phyloP scores from a whole-genome alignment of 2,329 filamentous ascomycete species.

The Hortaea sp. region DNA sequence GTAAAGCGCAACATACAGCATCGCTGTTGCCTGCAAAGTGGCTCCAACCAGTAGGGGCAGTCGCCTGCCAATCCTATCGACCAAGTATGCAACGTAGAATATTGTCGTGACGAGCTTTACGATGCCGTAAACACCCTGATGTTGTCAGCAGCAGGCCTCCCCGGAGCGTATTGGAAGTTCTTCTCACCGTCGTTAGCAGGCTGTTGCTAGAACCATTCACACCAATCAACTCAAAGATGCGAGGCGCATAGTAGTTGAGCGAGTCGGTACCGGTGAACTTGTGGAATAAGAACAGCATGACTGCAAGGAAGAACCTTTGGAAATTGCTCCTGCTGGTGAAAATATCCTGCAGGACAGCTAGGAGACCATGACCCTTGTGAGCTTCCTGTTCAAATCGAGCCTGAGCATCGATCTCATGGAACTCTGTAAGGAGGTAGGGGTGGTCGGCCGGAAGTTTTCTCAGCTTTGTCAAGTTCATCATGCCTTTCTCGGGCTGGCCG shows the following conservation, averaged over 20 bases:
- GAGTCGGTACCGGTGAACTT: conserved; percentile 11
- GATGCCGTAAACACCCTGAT: conserved; percentile 10
- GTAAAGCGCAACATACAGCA: conserved; percentile 12
- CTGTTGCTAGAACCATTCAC: conserved; percentile 1
- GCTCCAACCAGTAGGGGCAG: conserved; percentile 11
- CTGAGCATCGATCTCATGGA: conserved; percentile 15
- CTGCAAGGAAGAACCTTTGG: conserved; percentile 10
- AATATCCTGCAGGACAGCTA: conserved; percentile 8
- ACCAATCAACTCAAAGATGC: conserved; percentile 11
- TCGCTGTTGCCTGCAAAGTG: conserved; percentile 9
- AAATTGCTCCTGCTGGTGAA: conserved; percentile 7
- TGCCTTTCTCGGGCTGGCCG: conserved; percentile 3
- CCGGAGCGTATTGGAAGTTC: no score
- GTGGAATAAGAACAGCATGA: conserved; percentile 12
- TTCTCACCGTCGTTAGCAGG: neutral
- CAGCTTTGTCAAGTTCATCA: conserved; percentile 9
- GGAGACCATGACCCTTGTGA: conserved; percentile 8
- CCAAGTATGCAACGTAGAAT: conserved; percentile 11
- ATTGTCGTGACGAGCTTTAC: conserved; percentile 12
- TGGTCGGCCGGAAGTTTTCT: conserved; percentile 14
- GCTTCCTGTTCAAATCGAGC: conserved; percentile 12
- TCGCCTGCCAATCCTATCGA: conserved; percentile 12
- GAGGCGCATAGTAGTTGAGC: conserved; percentile 8
- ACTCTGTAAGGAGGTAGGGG: conserved; percentile 14
- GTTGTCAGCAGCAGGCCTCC: conserved; percentile 7